Evolutionary conservation across 805 yeast genomes (phyloP).

Genomic region (Pichia scutulata): DNA sequence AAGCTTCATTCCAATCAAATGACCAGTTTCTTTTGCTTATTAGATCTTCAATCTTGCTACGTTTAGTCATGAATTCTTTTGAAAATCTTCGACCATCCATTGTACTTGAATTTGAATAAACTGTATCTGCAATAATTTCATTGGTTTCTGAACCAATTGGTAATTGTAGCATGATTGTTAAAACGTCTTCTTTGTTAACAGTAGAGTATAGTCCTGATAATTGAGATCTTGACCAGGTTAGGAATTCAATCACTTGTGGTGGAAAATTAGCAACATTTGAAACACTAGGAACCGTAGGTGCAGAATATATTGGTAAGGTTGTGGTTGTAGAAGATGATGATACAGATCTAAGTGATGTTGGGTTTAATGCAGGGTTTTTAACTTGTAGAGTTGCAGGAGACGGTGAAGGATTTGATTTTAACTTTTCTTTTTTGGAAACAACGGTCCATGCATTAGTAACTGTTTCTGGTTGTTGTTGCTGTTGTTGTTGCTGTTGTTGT

Average conservation of each 20-base stretch:
- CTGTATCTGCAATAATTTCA: constrained; percentile 86
- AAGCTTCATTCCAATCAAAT: constrained; percentile 67
- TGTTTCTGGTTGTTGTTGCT: not conserved
- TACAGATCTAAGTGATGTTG: constrained; percentile 32
- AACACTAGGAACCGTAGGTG: constrained; percentile 18
- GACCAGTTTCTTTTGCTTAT: constrained; percentile 36
- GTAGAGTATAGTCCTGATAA: constrained; percentile 63
- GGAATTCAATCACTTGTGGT: constrained; percentile 47
- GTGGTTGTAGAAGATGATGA: constrained; percentile 29
- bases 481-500: constrained; percentile 4
- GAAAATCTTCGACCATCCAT: constrained; percentile 96
- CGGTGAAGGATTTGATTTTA: constrained; percentile 18
- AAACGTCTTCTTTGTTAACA: constrained; percentile 69
- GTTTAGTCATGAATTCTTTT: constrained; percentile 74
- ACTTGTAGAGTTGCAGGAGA: not conserved
- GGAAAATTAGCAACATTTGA: constrained; percentile 9
- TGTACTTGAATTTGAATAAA: constrained; percentile 78
- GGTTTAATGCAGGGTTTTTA: constrained; percentile 18
- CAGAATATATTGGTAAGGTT: constrained; percentile 25
- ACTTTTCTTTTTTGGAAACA: constrained; percentile 31
- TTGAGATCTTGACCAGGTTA: constrained; percentile 65
- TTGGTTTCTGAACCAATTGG: constrained; percentile 69
- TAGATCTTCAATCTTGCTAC: constrained; percentile 58
- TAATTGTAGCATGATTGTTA: constrained; percentile 71
- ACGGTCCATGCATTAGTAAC: constrained; percentile 31